Evolutionary conservation across 805 yeast genomes (phyloP), one percentile per base, ranked within the genome.

Genomic region (Blastobotrys chiropterorum): DNA sequence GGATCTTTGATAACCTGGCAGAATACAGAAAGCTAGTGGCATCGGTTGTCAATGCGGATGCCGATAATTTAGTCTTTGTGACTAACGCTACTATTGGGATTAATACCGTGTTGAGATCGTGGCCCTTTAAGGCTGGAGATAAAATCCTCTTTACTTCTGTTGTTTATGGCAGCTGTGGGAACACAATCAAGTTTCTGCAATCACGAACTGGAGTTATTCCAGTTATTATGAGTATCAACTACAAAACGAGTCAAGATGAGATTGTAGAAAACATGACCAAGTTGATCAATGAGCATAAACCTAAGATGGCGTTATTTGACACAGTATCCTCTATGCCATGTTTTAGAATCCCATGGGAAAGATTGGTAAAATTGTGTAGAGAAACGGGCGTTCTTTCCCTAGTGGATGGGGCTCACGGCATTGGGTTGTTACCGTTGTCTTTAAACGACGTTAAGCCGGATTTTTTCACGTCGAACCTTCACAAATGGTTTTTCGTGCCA

Each of bases 331-430:
- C 89, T 0, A 74, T 77, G 79, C 92, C 94, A 1, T 83, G 83
- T 6, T 76, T 76, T 3, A 59, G 65, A 19, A 57, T 83, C 26
- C 92, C 94, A 0, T 84, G 73, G 63, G 73, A 74, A 53, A 61
- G 69, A 48, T 56, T 85, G 45, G 69, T 73, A 2, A 54, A 62
- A 4, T 59, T 78, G 42, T 80, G 88, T 56, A 63, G 67, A 13
- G 64, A 75, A 47, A 65, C 78, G 46, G 64, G 67, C 13, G 77
- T 79, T 3, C 54, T 81, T 45, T 78, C 86, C 2, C 65, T 82
- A 43, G 74, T 85, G 21, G 92, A 85, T 63, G 92, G 85, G 13
- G 92, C 90, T 3, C 92, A 85, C 61, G 77, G 80, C 1, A 71
- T 80, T 38, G 92, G 92, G 0, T 50, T 64, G 30, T 43, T 60